Conservation (phyloP, 2,329 filamentous ascomycete genomes). For the Epicoccum sorghinum region DNA sequence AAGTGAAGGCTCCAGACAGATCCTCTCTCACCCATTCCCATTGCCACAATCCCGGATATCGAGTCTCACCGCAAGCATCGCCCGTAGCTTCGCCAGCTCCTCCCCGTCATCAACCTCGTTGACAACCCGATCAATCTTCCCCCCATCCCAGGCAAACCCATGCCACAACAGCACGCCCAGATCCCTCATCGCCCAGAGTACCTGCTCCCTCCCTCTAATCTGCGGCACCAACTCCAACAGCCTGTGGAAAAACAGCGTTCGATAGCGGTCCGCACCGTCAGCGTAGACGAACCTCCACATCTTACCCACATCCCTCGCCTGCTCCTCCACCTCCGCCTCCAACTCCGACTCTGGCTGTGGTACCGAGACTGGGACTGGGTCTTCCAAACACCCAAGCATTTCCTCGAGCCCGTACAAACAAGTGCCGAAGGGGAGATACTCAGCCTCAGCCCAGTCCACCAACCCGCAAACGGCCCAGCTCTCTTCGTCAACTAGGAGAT, state of each 20-base stretch:
- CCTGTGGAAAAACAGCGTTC: conserved; percentile 58
- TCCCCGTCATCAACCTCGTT: conserved; percentile 56
- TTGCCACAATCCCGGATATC: too few relatives aligned
- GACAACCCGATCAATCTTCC: conserved; percentile 64
- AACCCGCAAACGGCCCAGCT: conserved; percentile 59
- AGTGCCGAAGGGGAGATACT: conserved; percentile 65
- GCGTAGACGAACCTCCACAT: conserved; percentile 50
- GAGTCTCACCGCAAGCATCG: not conserved
- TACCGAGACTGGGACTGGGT: too few relatives aligned
- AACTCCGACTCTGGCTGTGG: too few relatives aligned
- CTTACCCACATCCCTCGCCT: conserved; percentile 49
- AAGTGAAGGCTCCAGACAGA: too few relatives aligned
- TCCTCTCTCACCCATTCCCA: too few relatives aligned
- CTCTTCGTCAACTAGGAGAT: conserved; percentile 59
- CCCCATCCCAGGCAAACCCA: conserved; percentile 68
- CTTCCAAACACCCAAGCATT: conserved; percentile 34
- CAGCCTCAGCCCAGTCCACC: conserved; percentile 70
- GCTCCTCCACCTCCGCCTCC: too few relatives aligned
- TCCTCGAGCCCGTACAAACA: conserved; percentile 67
- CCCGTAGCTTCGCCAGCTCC: conserved; percentile 61
- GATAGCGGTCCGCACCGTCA: conserved; percentile 51
- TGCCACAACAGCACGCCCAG: conserved; percentile 68
- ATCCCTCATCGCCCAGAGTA: conserved; percentile 54
- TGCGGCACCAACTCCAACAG: conserved; percentile 47
- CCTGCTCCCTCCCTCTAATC: conserved; percentile 42